phyloP scores from a whole-genome alignment of 2,329 filamentous ascomycete genomes.

The Pseudocercospora fijiensis region DNA sequence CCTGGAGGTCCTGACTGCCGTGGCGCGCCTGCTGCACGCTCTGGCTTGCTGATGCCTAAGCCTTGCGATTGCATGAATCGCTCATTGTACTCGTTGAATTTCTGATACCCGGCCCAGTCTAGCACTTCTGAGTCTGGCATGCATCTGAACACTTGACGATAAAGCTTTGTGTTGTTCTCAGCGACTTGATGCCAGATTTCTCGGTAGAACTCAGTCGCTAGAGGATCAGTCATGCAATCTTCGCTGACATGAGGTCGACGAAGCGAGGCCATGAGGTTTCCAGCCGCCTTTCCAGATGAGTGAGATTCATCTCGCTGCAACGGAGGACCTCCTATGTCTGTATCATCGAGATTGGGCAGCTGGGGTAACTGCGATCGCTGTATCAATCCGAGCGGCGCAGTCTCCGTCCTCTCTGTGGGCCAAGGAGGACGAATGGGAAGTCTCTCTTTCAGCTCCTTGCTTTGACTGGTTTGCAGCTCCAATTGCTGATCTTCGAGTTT shows the following conservation, averaged over 20 bases:
- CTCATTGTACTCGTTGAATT: constrained; percentile 73
- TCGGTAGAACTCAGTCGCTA: constrained; percentile 77
- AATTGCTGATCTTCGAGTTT: constrained; percentile 34
- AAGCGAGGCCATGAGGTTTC: constrained; percentile 63
- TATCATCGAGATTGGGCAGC: constrained; percentile 70
- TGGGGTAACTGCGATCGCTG: constrained; percentile 68
- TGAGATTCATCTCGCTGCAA: constrained; percentile 56
- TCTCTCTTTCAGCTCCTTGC: constrained; percentile 37
- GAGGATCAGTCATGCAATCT: constrained; percentile 91
- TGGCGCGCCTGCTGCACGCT: constrained; percentile 49
- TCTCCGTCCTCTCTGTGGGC: constrained; percentile 55
- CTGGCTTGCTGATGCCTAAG: constrained; percentile 53
- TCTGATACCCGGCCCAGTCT: constrained; percentile 90
- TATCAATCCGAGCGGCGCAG: constrained; percentile 66
- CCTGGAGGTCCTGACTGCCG: constrained; percentile 53
- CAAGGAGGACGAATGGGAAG: constrained; percentile 36
- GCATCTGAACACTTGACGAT: constrained; percentile 88
- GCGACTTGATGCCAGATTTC: constrained; percentile 86
- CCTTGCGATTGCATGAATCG: constrained; percentile 69
- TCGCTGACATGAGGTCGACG: constrained; percentile 72
- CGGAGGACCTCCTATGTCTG: constrained; percentile 77
- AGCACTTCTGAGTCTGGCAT: constrained; percentile 95
- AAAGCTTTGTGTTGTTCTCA: constrained; percentile 93
- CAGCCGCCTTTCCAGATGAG: constrained; percentile 40
- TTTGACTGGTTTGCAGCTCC: constrained; percentile 23